These are phyloP conservation scores for Rhizopogon vesiculosus DNA, from an alignment of 768 basidiomycete genomes.

Conservation along the genomic window DNA sequence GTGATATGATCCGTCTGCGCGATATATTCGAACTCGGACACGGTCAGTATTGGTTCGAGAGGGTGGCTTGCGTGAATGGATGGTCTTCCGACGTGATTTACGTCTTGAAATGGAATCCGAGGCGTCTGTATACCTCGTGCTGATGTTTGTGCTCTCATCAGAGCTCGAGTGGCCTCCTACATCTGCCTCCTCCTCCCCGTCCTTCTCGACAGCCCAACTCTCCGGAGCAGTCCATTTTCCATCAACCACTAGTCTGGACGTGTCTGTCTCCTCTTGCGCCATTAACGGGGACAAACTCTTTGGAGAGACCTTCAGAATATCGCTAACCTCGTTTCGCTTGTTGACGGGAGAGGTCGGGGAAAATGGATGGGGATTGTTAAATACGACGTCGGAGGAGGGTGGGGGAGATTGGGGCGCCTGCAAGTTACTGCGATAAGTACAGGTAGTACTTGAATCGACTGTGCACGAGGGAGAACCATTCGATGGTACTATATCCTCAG, in stretches of 20 bases:
- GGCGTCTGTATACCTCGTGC: slow-evolving; percentile 13
- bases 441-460: slow-evolving; percentile 27
- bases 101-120: slow-evolving; percentile 11
- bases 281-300: slow-evolving; percentile 32
- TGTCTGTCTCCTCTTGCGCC: slow-evolving; percentile 6
- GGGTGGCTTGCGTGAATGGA: slow-evolving; percentile 12
- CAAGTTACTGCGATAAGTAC: slow-evolving; percentile 35
- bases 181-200: slow-evolving; percentile 31
- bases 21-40: slow-evolving; percentile 73
- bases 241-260: slow-evolving; percentile 6
- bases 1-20: slow-evolving; percentile 67
- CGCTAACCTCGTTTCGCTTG: slow-evolving; percentile 20
- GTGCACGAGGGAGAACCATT: slow-evolving; percentile 11
- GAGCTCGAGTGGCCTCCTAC: slow-evolving; percentile 39
- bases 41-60: slow-evolving; percentile 16
- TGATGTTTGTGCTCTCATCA: slow-evolving; percentile 27
- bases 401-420: slow-evolving; percentile 32
- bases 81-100: slow-evolving; percentile 21
- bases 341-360: slow-evolving; percentile 10
- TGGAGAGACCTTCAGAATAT: slow-evolving; percentile 46
- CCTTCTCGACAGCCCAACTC: slow-evolving; percentile 68
- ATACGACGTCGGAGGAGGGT: slow-evolving; percentile 25
- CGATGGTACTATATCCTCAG: slow-evolving; percentile 12
- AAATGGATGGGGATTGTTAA: slow-evolving; percentile 32
- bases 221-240: slow-evolving; percentile 65